Evolutionary conservation across 108 stramenopile genomes (phyloP).

Genomic region (Nitzschia sp.): DNA sequence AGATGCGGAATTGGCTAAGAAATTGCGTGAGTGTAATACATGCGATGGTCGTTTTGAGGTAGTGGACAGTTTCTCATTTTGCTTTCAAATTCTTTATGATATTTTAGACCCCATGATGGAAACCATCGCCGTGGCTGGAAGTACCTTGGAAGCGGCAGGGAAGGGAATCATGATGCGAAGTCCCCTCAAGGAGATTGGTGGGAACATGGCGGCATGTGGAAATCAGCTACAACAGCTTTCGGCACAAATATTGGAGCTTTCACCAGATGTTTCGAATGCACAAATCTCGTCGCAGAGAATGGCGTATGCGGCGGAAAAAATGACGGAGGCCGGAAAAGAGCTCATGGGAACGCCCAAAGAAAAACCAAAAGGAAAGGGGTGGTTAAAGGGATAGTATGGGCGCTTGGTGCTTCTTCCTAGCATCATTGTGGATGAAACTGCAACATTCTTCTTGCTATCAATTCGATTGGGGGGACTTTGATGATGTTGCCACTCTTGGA

Average conservation of each 20-base stretch:
- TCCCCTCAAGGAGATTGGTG: conserved; percentile 44
- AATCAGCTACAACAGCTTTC: conserved; percentile 38
- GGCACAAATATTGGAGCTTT: conserved; percentile 14
- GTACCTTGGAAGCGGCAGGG: conserved; percentile 56
- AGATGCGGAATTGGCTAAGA: conserved; percentile 27
- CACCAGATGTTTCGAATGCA: conserved; percentile 25
- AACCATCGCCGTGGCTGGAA: conserved; percentile 1
- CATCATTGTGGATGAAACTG: too few relatives aligned
- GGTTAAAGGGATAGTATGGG: conserved; percentile 61
- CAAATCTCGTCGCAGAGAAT: conserved; percentile 59
- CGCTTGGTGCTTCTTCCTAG: too few relatives aligned
- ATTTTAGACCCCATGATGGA: conserved; percentile 1
- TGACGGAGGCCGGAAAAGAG: conserved; percentile 69
- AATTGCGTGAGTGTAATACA: background rate
- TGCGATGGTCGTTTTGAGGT: too few relatives aligned
- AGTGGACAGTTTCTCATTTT: too few relatives aligned
- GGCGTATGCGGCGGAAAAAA: conserved; percentile 63
- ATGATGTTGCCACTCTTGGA: too few relatives aligned
- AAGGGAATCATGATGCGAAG: conserved; percentile 49
- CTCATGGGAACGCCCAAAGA: conserved; percentile 46
- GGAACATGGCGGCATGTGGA: conserved; percentile 39
- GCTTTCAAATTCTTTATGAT: too few relatives aligned
- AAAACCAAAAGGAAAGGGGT: conserved; percentile 57
- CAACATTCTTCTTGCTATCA: too few relatives aligned
- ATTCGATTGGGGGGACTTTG: too few relatives aligned